Percentiles rank a stretch among this genome's conserved stretches.
phyloP scores from a whole-genome alignment of 2,329 filamentous ascomycete genomes.

The Lomentospora prolificans region DNA sequence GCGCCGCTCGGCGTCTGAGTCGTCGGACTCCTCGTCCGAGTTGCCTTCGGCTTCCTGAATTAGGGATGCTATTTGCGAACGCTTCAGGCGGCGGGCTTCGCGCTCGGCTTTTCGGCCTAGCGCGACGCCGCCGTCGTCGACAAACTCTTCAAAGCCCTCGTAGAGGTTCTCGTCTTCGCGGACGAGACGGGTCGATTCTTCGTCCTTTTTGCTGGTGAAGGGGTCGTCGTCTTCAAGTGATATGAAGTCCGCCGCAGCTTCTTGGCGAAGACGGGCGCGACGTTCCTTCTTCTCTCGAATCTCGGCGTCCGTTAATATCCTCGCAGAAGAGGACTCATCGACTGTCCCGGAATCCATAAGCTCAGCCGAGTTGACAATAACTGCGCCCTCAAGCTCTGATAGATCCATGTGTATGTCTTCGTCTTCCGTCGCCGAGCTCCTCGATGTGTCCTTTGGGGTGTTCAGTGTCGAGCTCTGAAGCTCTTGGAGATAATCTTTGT shows the following conservation, averaged over 20 bases:
- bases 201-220: slow-evolving; percentile 36
- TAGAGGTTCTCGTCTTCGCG: slow-evolving; percentile 85
- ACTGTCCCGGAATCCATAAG: not conserved
- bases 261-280: slow-evolving; percentile 67
- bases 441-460: slow-evolving; percentile 42
- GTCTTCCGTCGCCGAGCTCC: slow-evolving; percentile 19
- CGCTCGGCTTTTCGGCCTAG: slow-evolving; percentile 71
- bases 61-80: slow-evolving; percentile 71
- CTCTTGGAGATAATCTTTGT: slow-evolving; percentile 75
- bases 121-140: slow-evolving; percentile 72
- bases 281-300: slow-evolving; percentile 88
- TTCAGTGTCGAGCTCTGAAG: slow-evolving; percentile 78
- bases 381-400: slow-evolving; percentile 52
- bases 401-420: slow-evolving; percentile 46
- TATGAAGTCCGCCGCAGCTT: slow-evolving; percentile 54
- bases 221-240: slow-evolving; percentile 45
- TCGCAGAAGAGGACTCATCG: slow-evolving; percentile 19
- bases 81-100: slow-evolving; percentile 55
- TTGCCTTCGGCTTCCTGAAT: slow-evolving; percentile 70
- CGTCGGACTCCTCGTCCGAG: slow-evolving; percentile 53
- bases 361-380: slow-evolving; percentile 47
- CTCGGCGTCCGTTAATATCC: slow-evolving; percentile 72
- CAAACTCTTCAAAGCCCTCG: slow-evolving; percentile 88
- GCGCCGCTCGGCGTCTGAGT: slow-evolving; percentile 60
- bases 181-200: slow-evolving; percentile 64